These are phyloP conservation scores for Heliocybe sulcata DNA, from an alignment of 1,284 basidiomycete species.

Conservation along the genomic window DNA sequence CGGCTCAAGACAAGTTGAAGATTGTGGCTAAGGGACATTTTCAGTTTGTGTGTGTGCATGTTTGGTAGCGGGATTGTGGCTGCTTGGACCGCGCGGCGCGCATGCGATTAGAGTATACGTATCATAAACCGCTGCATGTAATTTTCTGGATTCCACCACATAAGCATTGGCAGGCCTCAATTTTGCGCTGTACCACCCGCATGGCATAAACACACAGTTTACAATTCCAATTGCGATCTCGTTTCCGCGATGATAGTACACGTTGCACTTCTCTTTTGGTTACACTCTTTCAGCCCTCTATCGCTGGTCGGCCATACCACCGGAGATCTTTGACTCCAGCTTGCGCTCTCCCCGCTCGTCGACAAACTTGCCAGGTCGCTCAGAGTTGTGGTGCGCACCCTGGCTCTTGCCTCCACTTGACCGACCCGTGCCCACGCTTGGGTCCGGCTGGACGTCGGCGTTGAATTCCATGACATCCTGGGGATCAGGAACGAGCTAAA, in stretches of 20 bases:
- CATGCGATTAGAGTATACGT: too few relatives aligned
- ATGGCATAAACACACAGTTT: too few relatives aligned
- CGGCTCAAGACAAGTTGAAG: too few relatives aligned
- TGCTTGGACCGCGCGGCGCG: too few relatives aligned
- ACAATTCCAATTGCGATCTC: too few relatives aligned
- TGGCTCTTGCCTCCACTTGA: not conserved
- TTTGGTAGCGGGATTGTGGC: too few relatives aligned
- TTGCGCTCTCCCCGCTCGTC: not conserved
- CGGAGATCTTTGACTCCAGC: not conserved
- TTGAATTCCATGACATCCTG: not conserved
- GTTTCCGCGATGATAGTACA: not conserved
- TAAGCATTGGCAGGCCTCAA: too few relatives aligned
- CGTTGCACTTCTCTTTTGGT: not conserved
- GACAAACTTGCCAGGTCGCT: not conserved
- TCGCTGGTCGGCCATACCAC: not conserved
- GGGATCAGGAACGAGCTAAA: not conserved
- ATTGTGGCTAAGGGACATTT: too few relatives aligned
- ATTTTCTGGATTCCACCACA: too few relatives aligned
- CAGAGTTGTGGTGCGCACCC: not conserved
- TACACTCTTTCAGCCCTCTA: not conserved
- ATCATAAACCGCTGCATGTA: too few relatives aligned
- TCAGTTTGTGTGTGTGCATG: too few relatives aligned
- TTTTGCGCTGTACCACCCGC: too few relatives aligned
- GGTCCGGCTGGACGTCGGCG: not conserved
- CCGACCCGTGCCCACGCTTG: not conserved